Evolutionary conservation across 2,329 filamentous ascomycete species (phyloP).

Genomic region (Scorias spongiosa): DNA sequence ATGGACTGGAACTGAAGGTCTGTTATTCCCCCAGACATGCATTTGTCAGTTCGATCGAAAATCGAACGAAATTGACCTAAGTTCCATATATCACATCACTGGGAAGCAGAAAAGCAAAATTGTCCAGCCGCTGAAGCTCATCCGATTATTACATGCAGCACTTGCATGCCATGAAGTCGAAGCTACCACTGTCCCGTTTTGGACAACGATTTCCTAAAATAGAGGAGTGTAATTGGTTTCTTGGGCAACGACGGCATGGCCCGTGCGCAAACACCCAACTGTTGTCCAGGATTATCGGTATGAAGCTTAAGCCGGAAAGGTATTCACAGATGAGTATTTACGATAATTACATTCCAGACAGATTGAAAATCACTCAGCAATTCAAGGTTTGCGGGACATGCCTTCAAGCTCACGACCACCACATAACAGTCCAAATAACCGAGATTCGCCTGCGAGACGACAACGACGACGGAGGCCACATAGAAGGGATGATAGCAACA

Average conservation of each 20-base stretch:
- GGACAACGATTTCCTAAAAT: neutral
- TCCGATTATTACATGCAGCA: no score
- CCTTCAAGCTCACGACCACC: neutral
- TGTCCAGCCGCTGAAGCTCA: no score
- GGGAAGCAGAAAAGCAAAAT: no score
- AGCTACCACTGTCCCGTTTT: no score
- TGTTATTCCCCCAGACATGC: no score
- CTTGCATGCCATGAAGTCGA: no score
- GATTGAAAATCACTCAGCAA: neutral
- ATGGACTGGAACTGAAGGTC: no score
- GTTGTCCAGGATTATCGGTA: neutral
- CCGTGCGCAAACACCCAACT: neutral
- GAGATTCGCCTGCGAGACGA: constrained; percentile 15
- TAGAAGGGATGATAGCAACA: constrained; percentile 20
- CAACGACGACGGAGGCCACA: constrained; percentile 18
- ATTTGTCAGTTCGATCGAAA: no score
- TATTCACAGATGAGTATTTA: neutral
- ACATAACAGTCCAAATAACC: neutral
- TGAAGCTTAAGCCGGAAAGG: neutral
- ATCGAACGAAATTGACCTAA: no score
- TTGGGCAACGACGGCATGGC: neutral
- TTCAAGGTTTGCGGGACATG: neutral
- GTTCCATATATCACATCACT: no score
- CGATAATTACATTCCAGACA: neutral
- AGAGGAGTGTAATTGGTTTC: neutral